phyloP scores from a whole-genome alignment of 257 asterid genomes.

The Datura wrightii region DNA sequence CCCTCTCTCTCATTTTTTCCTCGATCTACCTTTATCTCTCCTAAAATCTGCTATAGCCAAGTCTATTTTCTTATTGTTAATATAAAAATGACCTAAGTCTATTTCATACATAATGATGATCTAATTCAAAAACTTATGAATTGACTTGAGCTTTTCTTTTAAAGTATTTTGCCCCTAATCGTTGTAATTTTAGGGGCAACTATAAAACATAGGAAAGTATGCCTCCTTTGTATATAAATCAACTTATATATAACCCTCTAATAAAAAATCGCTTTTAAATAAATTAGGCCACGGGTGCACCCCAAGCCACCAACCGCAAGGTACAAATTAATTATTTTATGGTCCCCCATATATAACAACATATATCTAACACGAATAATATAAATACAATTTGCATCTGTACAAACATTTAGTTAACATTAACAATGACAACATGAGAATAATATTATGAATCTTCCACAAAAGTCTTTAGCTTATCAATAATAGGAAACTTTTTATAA shows the following conservation, averaged over 20 bases:
- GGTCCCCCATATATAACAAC: neutral
- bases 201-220: neutral
- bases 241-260: neutral
- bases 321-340: neutral
- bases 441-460: neutral
- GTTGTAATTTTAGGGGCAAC: neutral
- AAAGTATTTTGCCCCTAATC: neutral
- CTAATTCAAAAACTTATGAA: slow-evolving; percentile 9
- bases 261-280: neutral
- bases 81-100: slow-evolving; percentile 17
- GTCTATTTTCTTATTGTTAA: neutral
- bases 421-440: neutral
- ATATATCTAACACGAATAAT: neutral
- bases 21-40: neutral
- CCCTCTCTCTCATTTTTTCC: too few species aligned
- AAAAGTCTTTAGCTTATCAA: neutral
- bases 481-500: neutral
- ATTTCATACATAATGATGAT: neutral
- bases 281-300: slow-evolving; percentile 17
- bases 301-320: neutral
- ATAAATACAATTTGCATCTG: neutral
- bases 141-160: neutral
- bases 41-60: neutral
- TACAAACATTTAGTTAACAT: too few species aligned
- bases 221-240: neutral